These are phyloP conservation scores for Scheffersomyces quercinus DNA, from an alignment of 1,139 yeast genomes.

Conservation along the genomic window DNA sequence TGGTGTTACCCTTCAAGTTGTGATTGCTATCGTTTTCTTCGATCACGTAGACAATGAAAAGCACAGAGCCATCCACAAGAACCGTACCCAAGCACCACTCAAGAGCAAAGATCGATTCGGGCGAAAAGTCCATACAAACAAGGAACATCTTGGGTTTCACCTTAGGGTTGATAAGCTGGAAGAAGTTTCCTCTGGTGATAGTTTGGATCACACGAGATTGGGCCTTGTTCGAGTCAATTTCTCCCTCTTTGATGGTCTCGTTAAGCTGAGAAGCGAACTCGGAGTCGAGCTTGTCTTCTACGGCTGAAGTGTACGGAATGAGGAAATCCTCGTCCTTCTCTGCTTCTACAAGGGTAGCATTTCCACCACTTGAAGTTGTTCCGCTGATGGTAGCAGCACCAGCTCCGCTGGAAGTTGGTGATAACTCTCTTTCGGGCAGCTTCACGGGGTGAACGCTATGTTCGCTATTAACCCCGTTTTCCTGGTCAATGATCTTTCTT, in stretches of 20 bases:
- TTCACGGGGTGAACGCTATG: constrained; percentile 1
- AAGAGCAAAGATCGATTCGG: constrained; percentile 81
- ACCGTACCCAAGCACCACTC: constrained; percentile 92
- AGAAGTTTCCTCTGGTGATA: constrained; percentile 68
- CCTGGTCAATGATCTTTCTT: constrained; percentile 49
- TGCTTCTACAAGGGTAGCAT: constrained; percentile 7
- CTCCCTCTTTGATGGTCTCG: constrained; percentile 60
- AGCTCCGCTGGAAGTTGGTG: background rate
- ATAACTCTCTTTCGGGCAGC: constrained; percentile 3
- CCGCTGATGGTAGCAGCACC: too few relatives aligned
- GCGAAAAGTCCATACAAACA: constrained; percentile 78
- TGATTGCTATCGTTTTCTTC: constrained; percentile 63
- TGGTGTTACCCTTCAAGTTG: constrained; percentile 41
- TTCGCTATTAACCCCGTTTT: constrained; percentile 27
- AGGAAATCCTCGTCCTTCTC: constrained; percentile 35
- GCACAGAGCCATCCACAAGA: constrained; percentile 78
- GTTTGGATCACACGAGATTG: constrained; percentile 66
- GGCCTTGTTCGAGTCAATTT: constrained; percentile 55
- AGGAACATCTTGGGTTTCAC: constrained; percentile 67
- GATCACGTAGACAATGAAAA: constrained; percentile 76
- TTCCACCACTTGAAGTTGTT: too few relatives aligned
- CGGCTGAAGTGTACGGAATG: constrained; percentile 72
- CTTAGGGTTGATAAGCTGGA: constrained; percentile 52
- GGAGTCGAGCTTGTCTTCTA: constrained; percentile 66
- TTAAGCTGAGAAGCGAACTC: constrained; percentile 63